Evolutionary conservation across 2,329 filamentous ascomycete genomes (phyloP), one percentile per base, ranked within the genome.

Genomic region (Clonostachys rosea): DNA sequence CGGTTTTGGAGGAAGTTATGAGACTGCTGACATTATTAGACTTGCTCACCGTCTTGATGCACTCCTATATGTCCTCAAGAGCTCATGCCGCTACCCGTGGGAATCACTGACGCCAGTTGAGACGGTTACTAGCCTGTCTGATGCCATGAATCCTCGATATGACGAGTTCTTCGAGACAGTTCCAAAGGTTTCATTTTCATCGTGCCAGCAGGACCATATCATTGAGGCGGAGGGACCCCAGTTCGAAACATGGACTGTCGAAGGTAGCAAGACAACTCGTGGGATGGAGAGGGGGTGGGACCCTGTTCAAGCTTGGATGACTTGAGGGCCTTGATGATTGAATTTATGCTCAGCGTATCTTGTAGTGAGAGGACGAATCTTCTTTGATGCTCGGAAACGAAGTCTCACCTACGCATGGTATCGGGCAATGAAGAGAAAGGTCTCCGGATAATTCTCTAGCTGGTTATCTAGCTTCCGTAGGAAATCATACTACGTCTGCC

Each of bases 51-150:
- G 78, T 7, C 68, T 85, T 1, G 80, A 84, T 52, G 68, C 79
- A 2, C 67, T 85, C 4, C 65, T 83, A 13, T 67, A 84, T 44
- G 77, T 83, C 2, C 69, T 79, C 42, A 84, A 84, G 65, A 77
- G 76, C 3, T 67, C 69, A 0, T 84, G 81, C 56, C 63, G 70
- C 6, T 61, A 71, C 34, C 81, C 81, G 0, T 84, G 81, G 81
- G 59, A 63, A 5, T 67, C 71, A 1, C 62, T 84, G 11, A 79
- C 83, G 54, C 78, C 79, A 1, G 62, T 60, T 4, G 75, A 75
- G 0, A 60, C 73, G 46, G 79, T 84, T 2, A 60, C 59, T 36
- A 76, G 58, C 17, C 62, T 84, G 5, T 56, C 56, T 1, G 76
- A 81, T 16, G 80, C 80, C 0, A 59, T 84, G 48, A 52, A 62